Evolutionary conservation across 2,329 filamentous ascomycete species (phyloP).

Genomic region (Nectriaceae sp.): DNA sequence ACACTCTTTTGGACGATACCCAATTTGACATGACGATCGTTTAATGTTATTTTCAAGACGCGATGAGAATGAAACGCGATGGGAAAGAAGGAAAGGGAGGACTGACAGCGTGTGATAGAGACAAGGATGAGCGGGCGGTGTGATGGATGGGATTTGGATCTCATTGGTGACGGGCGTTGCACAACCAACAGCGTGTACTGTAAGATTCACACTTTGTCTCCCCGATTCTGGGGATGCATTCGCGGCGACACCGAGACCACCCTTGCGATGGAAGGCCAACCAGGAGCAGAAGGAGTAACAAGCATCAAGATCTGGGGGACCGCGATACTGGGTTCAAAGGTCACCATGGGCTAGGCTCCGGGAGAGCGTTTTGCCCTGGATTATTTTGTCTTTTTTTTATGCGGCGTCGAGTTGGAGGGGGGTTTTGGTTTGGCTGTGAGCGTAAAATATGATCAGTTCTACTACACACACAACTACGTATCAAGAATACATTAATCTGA

Average conservation of each 20-base stretch:
- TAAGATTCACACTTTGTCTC: no score
- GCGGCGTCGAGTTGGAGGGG: conserved; percentile 10
- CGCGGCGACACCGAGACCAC: conserved; percentile 7
- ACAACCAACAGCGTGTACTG: no score
- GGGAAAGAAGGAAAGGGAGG: conserved; percentile 8
- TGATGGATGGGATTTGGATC: conserved; percentile 25
- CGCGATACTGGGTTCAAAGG: not conserved
- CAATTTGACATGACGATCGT: conserved; percentile 29
- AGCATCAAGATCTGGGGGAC: conserved; percentile 3
- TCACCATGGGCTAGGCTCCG: conserved; percentile 9
- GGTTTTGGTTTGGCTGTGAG: not conserved
- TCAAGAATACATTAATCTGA: no score
- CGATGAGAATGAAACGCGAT: conserved; percentile 6
- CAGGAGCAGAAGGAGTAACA: not conserved
- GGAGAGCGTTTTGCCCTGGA: conserved; percentile 5
- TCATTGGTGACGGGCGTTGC: conserved; percentile 17
- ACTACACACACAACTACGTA: no score
- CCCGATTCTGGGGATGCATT: no score
- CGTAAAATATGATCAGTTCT: not conserved
- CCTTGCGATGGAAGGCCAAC: conserved; percentile 2
- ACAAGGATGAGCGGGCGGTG: conserved; percentile 13
- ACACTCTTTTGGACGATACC: conserved; percentile 32
- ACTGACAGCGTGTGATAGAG: conserved; percentile 9
- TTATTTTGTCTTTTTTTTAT: conserved; percentile 8
- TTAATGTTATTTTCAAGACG: conserved; percentile 18